phyloP scores from a whole-genome alignment of 2,329 filamentous ascomycete species.

The Cryoendolithus antarcticus region DNA sequence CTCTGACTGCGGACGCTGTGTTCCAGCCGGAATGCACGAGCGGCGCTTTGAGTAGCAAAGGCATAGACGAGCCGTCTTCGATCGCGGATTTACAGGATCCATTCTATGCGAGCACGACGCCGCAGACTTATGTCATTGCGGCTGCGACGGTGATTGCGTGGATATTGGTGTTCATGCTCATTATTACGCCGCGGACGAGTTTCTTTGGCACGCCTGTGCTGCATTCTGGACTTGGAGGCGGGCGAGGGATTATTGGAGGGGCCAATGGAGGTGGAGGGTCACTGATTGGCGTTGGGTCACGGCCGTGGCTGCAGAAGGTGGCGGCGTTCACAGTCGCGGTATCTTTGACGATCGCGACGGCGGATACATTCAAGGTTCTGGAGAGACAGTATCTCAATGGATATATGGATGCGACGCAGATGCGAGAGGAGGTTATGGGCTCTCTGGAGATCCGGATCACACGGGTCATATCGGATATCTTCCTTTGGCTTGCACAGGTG shows the following conservation, averaged over 20 bases:
- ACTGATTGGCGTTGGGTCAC: constrained; percentile 74
- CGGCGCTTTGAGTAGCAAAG: constrained; percentile 18
- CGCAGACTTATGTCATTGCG: constrained; percentile 84
- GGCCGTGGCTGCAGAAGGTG: constrained; percentile 78
- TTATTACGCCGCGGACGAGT: constrained; percentile 90
- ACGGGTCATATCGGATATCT: constrained; percentile 86
- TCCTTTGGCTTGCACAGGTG: constrained; percentile 93
- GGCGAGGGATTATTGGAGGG: constrained; percentile 75
- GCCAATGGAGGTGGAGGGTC: constrained; percentile 50
- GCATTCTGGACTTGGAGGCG: constrained; percentile 37
- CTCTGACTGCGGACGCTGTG: constrained; percentile 46
- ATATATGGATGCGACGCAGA: constrained; percentile 61
- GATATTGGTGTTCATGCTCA: constrained; percentile 82
- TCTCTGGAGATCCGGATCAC: constrained; percentile 81
- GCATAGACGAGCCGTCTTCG: constrained; percentile 30
- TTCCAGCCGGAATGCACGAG: constrained; percentile 47
- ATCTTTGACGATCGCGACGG: constrained; percentile 85
- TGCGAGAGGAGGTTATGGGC: constrained; percentile 70
- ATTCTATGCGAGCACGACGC: constrained; percentile 88
- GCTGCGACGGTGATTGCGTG: constrained; percentile 85
- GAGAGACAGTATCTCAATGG: constrained; percentile 68
- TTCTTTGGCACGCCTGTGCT: constrained; percentile 61
- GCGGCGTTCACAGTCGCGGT: constrained; percentile 55
- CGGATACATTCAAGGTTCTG: constrained; percentile 78
- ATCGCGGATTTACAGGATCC: constrained; percentile 64